phyloP scores from a whole-genome alignment of 805 yeast species.

The Schwanniomyces yamadae region DNA sequence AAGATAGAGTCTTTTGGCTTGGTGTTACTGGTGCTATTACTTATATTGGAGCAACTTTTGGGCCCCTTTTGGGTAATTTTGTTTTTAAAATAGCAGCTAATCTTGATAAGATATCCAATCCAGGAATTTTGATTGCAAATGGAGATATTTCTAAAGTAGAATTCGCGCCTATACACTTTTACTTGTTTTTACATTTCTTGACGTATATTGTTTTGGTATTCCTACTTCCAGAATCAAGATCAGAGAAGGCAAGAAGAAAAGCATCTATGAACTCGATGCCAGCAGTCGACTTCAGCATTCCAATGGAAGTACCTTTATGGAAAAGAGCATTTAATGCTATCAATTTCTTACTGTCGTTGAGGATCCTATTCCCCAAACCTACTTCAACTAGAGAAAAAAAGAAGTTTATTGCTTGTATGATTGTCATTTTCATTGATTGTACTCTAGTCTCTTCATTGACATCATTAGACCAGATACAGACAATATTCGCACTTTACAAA shows the following conservation, averaged over 20 bases:
- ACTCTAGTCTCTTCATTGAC: conserved; percentile 32
- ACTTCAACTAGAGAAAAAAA: not conserved
- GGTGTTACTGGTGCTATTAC: conserved; percentile 60
- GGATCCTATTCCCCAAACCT: conserved; percentile 46
- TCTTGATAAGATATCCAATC: not conserved
- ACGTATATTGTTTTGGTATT: conserved; percentile 18
- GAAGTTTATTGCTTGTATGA: conserved; percentile 27
- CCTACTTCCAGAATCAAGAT: conserved; percentile 64
- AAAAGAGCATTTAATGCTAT: conserved; percentile 1
- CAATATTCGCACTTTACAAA: conserved; percentile 53
- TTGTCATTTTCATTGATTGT: conserved; percentile 51
- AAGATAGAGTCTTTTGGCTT: conserved; percentile 54
- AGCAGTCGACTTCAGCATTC: too few species aligned
- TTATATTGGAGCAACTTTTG: conserved; percentile 59
- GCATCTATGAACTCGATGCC: conserved; percentile 25
- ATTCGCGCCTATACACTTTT: conserved; percentile 30
- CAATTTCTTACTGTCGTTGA: conserved; percentile 46
- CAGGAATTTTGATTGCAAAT: not conserved
- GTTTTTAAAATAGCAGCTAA: not conserved
- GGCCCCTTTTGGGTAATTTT: conserved; percentile 59
- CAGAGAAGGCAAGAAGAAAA: conserved; percentile 50
- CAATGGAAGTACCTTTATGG: too few species aligned
- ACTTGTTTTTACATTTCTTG: conserved; percentile 14
- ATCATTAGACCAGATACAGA: conserved; percentile 38
- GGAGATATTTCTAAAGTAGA: conserved; percentile 15